Evolutionary conservation across 1,284 basidiomycete species (phyloP), one percentile per base, ranked within the genome.

Genomic region (Rhodotorula mucilaginosa): DNA sequence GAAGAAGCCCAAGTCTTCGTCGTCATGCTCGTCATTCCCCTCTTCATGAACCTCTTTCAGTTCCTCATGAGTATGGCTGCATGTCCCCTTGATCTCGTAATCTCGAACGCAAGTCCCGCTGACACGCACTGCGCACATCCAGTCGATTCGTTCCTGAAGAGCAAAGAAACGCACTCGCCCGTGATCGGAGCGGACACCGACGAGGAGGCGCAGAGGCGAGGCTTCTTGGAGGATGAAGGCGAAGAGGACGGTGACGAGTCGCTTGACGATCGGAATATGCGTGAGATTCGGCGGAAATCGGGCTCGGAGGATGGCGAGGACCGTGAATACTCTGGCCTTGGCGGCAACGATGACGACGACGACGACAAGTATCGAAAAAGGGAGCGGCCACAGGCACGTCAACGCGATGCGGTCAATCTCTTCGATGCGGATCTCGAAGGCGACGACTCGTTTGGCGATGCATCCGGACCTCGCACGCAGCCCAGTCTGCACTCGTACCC

Each of bases 11-110:
- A 95, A 63, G 79, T 83, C 44, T 77, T 82, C 58, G 79, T 75
- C 78, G 89, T 89, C 49, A 96, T 97, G 91, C 92, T 93, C 67
- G 80, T 97, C 61, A 95, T 97, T 82, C 95, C 95, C 1, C 89
- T 75, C 66, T 66, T 75, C 21, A 74, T 75, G 74, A 75, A 75
- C 68, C 60, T 75, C 5, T 71, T 75, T 19, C 74, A 75, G 54
- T 75, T 75, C 65, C 58, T 75, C 49, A 68, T 68, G 26, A 65
- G 72, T 71, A 19, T 48, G 51, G 4, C 64, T 5, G 19, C 19
- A 3, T 49, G 39, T 16, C 12, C 6, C 47, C 47, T 23, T 62
- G 26, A 60, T 52, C 19, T 64, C 46, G 8, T 58, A 21, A 23
- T 57, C 54, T 10, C 54, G n/a, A 15, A 26, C 15, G 8, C 39